Percentiles rank a stretch among this genome's conserved stretches.
These are phyloP conservation scores for Pythium scleroteichum DNA, from an alignment of 352 stramenopile genomes.

Conservation along the genomic window DNA sequence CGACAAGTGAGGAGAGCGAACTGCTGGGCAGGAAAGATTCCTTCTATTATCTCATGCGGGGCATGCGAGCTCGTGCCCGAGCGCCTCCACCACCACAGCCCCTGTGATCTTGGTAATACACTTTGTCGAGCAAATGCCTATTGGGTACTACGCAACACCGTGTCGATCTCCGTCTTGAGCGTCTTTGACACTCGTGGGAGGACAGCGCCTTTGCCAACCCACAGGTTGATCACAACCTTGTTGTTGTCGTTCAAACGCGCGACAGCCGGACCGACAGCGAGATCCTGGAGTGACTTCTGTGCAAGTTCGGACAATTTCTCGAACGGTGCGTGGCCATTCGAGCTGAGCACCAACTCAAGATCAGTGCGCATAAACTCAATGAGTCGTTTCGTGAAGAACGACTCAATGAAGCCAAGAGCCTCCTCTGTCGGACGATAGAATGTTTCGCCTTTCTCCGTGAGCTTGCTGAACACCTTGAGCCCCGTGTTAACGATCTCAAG, in stretches of 20 bases:
- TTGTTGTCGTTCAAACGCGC: constrained; percentile 42
- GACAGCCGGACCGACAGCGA: constrained; percentile 60
- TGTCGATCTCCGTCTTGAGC: constrained; percentile 54
- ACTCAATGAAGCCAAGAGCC: constrained; percentile 80
- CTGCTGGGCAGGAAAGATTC: constrained; percentile 63
- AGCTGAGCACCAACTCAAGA: constrained; percentile 45
- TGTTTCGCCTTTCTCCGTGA: constrained; percentile 57
- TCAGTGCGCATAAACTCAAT: constrained; percentile 44
- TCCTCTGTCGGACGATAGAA: constrained; percentile 90
- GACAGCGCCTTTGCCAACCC: constrained; percentile 69
- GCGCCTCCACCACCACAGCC: background rate
- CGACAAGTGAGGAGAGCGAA: constrained; percentile 26
- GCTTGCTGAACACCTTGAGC: constrained; percentile 88
- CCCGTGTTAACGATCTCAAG: constrained; percentile 92
- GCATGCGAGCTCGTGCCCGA: constrained; percentile 42
- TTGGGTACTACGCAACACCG: constrained; percentile 30
- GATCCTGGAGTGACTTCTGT: constrained; percentile 33
- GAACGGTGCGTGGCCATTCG: constrained; percentile 62
- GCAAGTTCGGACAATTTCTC: constrained; percentile 38
- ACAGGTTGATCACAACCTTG: constrained; percentile 72
- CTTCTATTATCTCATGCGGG: constrained; percentile 75
- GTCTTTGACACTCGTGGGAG: constrained; percentile 78
- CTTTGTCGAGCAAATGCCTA: background rate
- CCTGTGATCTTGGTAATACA: background rate
- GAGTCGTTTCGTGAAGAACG: constrained; percentile 85